Evolutionary conservation across 176 grass and related monocot genomes (phyloP), one percentile per base, ranked within the genome.

Genomic region (Musa beccarii): DNA sequence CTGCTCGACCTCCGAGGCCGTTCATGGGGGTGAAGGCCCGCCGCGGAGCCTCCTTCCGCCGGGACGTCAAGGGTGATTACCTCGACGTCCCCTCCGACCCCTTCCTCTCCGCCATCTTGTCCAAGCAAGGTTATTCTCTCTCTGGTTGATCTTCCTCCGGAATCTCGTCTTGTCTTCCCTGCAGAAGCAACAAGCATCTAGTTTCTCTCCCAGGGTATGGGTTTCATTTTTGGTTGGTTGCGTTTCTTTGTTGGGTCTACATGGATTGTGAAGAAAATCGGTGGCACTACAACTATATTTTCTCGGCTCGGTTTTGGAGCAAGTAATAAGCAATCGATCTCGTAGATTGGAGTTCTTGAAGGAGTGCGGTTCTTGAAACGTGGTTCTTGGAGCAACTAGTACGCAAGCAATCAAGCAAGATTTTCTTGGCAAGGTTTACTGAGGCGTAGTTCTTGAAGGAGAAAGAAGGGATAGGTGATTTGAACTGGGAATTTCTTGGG

Each of bases 11-110:
- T 69, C 68, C 43, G 78, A 80, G 43, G 78, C 78, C 78, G 43
- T 72, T 80, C 68, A 80, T 73, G 78, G 78, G 78, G 68, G 68
- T 80, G 55, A 80, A 80, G 54, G 68, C 56, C 53, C 29, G 78
- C 68, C 54, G 78, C 10, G 69, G 68, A 52, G 49, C 78, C 34
- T 80, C 78, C 49, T 59, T 80, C 68, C 68, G 56, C 34, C 68
- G 78, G 20, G 68, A 73, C 28, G 21, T 21, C 21, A 54, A 72
- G 49, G 77, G 77, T 11, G 77, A 79, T 54, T 79, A 79, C 77
- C 66, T 79, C 66, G 66, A 79, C 66, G 77, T 79, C 51, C 25
- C 53, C 52, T 69, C 77, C 66, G 53, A 69, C 69, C 66, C 66
- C 16, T 59, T 22, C 66, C 77, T 79, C 52, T 79, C 78, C 29